Base-by-base conservation (phyloP, 305 asterid genomes). In the Fraxinus velutina region DNA sequence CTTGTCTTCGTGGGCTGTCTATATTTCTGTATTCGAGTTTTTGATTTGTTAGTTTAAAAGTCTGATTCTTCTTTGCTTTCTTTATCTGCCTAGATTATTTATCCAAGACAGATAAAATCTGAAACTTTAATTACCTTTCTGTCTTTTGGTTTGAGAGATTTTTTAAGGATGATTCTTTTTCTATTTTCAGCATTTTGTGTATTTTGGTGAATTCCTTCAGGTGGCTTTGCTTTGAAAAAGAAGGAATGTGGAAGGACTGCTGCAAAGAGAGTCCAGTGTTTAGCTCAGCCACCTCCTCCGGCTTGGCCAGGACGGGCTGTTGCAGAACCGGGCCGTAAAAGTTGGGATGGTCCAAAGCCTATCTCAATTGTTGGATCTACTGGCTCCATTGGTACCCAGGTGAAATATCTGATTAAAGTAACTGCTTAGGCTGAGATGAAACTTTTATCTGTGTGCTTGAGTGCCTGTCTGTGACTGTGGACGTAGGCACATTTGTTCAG, bases 301-400 rank as follows among this genome's bases (percentile, higher is more conserved):
- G 99, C 98, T 32, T 96, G 99, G 99, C 96, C 98, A 3, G 99
- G 99, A 7, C 81, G 93, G 64, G 98, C 98, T 30, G 92, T 93
- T 15, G 74, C 57, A 32, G 96, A 94, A 78, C 88, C 95, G 0
- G 92, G 87, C 3, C 85, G 88, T 57, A 90, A 87, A 87, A 86
- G 62, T 55, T 96, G 99, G 99, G 96, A 91, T 2, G 99, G 99
- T 21, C 98, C 93, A 5, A 96, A 96, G 89, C 99, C 98, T 80
- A 94, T 96, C 78, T 90, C 99, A 22, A 77, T 96, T 73, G 92
- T 96, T 85, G 99, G 99, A 74, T 96, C 99, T 44, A 96, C 99
- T 84, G 99, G 99, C 83, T 96, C 99, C 70, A 94, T 96, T 83
- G 99, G 98, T 71, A 96, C 98, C 44, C 98, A 96, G 98, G 99